Evolutionary conservation across 2,329 filamentous ascomycete genomes (phyloP).

Genomic region (Fusarium tricinctum): DNA sequence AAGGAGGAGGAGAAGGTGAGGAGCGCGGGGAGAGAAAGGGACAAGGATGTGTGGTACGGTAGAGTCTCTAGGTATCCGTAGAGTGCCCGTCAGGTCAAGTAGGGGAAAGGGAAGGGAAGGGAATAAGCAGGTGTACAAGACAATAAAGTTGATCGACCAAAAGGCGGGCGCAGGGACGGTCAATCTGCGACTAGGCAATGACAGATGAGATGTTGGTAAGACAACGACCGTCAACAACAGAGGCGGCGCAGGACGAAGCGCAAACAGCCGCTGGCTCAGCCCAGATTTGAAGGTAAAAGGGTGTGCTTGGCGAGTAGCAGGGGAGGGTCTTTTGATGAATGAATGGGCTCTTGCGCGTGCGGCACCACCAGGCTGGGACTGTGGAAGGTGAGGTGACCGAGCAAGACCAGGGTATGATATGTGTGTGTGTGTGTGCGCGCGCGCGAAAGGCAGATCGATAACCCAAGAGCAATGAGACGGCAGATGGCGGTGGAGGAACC

Average conservation of each 20-base stretch:
- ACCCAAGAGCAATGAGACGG: constrained; percentile 18
- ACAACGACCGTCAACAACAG: constrained; percentile 30
- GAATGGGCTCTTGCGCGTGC: constrained; percentile 22
- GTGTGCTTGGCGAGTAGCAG: constrained; percentile 38
- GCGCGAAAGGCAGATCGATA: constrained; percentile 37
- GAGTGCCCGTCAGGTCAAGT: background rate
- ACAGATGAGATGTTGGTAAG: constrained; percentile 39
- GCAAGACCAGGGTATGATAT: constrained; percentile 31
- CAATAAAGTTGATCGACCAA: constrained; percentile 33
- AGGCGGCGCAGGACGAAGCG: constrained; percentile 29
- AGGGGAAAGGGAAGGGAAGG: constrained; percentile 16
- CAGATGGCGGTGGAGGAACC: constrained; percentile 40
- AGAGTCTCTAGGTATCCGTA: too few species aligned
- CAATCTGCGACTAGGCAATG: constrained; percentile 32
- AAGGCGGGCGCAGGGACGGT: constrained; percentile 32
- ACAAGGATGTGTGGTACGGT: constrained; percentile 9
- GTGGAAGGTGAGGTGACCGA: constrained; percentile 30
- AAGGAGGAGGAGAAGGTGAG: constrained; percentile 14
- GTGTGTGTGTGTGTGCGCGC: constrained; percentile 14
- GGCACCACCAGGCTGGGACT: constrained; percentile 42
- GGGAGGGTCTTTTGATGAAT: constrained; percentile 30
- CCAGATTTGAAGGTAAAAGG: constrained; percentile 25
- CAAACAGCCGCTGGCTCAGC: constrained; percentile 10
- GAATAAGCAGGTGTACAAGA: constrained; percentile 25
- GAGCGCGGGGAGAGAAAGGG: constrained; percentile 9